These are phyloP conservation scores for Elaeis guineensis DNA, from an alignment of 176 grass and related monocot genomes.

Conservation along the genomic window DNA sequence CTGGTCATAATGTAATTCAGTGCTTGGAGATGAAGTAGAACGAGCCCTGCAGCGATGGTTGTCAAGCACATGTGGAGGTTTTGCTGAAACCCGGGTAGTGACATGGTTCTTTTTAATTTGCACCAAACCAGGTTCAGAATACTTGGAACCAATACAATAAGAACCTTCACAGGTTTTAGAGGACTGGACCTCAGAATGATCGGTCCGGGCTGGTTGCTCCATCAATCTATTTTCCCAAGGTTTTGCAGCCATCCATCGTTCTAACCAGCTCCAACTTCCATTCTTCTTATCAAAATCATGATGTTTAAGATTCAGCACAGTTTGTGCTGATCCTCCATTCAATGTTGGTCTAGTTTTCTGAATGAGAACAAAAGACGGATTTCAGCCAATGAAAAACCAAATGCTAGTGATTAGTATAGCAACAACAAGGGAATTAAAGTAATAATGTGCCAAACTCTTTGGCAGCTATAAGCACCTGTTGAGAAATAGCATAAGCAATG, in stretches of 20 bases:
- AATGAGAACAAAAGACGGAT: conserved; percentile 8
- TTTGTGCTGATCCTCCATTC: conserved; percentile 35
- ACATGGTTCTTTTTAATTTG: conserved; percentile 64
- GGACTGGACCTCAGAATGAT: conserved; percentile 24
- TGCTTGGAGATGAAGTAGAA: conserved; percentile 62
- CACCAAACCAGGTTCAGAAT: conserved; percentile 49
- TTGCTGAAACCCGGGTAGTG: conserved; percentile 56
- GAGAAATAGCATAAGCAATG: conserved; percentile 59
- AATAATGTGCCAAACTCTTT: conserved; percentile 28
- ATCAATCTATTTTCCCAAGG: conserved; percentile 87
- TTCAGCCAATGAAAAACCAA: neutral
- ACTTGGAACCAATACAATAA: conserved; percentile 20
- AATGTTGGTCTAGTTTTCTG: conserved; percentile 38
- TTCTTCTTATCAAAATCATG: conserved; percentile 50
- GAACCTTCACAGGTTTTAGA: conserved; percentile 39
- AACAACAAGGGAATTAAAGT: neutral
- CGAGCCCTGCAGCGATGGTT: conserved; percentile 41
- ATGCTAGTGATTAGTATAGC: neutral
- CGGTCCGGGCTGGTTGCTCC: conserved; percentile 53
- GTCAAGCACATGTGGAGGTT: conserved; percentile 26
- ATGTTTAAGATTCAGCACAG: conserved; percentile 33
- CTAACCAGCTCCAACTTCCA: conserved; percentile 87
- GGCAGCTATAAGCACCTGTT: conserved; percentile 26
- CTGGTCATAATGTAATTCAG: conserved; percentile 63
- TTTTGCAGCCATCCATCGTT: conserved; percentile 88